A percentile compares a stretch with the other conserved stretches of the same genome.
Conservation (phyloP, 2,329 filamentous ascomycete genomes). For the Curvularia sp. region DNA sequence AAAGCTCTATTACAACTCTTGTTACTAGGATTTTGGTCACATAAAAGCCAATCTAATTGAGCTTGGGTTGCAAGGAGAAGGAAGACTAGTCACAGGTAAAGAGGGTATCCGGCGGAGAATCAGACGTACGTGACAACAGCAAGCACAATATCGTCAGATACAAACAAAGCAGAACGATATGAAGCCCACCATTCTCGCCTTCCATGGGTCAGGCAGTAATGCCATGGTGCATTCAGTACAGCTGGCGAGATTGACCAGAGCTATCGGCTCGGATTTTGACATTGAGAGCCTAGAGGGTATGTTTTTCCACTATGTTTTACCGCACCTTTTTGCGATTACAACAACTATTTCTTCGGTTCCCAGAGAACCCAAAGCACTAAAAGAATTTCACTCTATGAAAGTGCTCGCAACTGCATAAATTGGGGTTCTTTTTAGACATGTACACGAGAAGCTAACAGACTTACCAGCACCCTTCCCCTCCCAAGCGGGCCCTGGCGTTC, state of each 20-base stretch:
- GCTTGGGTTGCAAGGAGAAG: not conserved
- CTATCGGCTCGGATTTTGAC: constrained; percentile 36
- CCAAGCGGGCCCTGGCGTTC: constrained; percentile 46
- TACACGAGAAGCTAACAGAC: constrained; percentile 7
- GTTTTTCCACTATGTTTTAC: too few relatives aligned
- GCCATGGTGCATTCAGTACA: constrained; percentile 45
- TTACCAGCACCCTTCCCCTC: constrained; percentile 42
- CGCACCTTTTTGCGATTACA: too few relatives aligned
- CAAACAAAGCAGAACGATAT: not conserved
- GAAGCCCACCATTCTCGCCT: constrained; percentile 46
- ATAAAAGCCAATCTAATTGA: not conserved
- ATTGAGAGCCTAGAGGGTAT: constrained; percentile 39
- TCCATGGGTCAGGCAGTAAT: constrained; percentile 49
- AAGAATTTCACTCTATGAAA: not conserved
- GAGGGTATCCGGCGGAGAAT: not conserved
- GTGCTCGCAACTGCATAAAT: not conserved
- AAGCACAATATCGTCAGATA: not conserved
- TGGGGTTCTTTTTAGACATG: not conserved
- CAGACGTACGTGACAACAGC: not conserved
- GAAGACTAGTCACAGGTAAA: not conserved
- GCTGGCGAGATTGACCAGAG: constrained; percentile 38
- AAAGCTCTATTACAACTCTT: not conserved
- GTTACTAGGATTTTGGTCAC: too few relatives aligned
- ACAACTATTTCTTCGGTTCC: too few relatives aligned
- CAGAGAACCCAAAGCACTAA: too few relatives aligned